Evolutionary conservation across 768 basidiomycete genomes (phyloP).

Genomic region (Stropharia rugosoannulata): DNA sequence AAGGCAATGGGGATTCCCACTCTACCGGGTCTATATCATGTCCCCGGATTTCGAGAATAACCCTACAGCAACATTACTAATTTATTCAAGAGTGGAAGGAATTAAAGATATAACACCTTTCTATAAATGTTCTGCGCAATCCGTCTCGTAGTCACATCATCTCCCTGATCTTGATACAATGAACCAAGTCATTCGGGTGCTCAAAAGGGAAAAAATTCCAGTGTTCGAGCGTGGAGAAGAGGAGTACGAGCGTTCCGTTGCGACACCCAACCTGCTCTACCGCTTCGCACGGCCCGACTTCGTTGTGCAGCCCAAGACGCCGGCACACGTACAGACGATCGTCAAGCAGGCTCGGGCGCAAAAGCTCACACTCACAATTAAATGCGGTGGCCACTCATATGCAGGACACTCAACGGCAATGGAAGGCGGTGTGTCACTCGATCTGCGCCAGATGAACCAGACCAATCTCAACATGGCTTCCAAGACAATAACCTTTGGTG

Average conservation of each 20-base stretch:
- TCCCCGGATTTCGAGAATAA: too few relatives aligned
- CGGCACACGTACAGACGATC: slow-evolving; percentile 1
- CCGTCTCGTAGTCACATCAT: not conserved
- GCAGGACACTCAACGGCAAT: slow-evolving; percentile 2
- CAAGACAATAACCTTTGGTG: slow-evolving; percentile 4
- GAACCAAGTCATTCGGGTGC: not conserved
- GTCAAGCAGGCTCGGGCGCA: slow-evolving; percentile 1
- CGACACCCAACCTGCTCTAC: slow-evolving; percentile 2
- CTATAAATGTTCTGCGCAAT: not conserved
- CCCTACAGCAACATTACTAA: too few relatives aligned
- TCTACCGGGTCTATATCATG: too few relatives aligned
- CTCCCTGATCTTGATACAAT: not conserved
- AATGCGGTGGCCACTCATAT: slow-evolving; percentile 8
- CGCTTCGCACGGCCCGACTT: slow-evolving; percentile 5
- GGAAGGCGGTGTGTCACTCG: not conserved
- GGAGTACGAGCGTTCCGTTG: slow-evolving; percentile 6
- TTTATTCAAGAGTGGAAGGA: too few relatives aligned
- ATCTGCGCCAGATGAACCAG: slow-evolving; percentile 4
- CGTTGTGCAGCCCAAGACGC: not conserved
- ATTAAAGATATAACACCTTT: not conserved
- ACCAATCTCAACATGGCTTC: not conserved
- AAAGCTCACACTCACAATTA: slow-evolving; percentile 2
- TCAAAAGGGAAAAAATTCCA: not conserved
- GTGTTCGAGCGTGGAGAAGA: slow-evolving; percentile 6
- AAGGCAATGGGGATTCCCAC: too few relatives aligned